Evolutionary conservation across 805 yeast genomes (phyloP).

Genomic region (Zygotorulaspora chibaensis): DNA sequence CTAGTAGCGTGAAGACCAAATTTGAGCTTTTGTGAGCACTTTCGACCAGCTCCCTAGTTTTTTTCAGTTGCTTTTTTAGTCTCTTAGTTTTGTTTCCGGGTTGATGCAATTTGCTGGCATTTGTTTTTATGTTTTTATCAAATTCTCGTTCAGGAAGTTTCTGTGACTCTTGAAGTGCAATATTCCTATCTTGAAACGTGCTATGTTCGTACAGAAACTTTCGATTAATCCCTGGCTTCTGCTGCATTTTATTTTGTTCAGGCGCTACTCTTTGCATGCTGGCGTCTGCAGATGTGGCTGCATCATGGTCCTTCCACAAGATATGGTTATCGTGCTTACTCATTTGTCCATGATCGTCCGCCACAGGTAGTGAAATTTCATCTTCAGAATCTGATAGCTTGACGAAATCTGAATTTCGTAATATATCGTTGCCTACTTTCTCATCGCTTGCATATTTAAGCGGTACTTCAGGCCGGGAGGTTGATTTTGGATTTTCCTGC

Average conservation of each 20-base stretch:
- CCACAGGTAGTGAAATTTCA: neutral
- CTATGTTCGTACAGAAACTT: no score
- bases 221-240: no score
- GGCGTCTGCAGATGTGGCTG: no score
- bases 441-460: neutral
- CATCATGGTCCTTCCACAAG: neutral
- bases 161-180: no score
- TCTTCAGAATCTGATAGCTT: neutral
- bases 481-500: neutral
- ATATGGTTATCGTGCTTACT: neutral
- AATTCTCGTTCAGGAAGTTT: no score
- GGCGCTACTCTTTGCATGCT: no score
- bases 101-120: neutral
- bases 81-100: neutral
- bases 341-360: neutral
- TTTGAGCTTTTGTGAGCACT: conserved; percentile 15
- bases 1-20: conserved; percentile 14
- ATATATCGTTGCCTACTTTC: neutral
- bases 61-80: neutral
- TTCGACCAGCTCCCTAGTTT: conserved; percentile 6
- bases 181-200: no score
- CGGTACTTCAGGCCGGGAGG: neutral
- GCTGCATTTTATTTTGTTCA: no score
- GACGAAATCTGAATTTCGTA: neutral
- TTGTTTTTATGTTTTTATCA: neutral